A percentile compares a stretch with the other conserved stretches of the same genome.
Conservation (phyloP, 352 stramenopile species). For the Phytophthora pluvialis region DNA sequence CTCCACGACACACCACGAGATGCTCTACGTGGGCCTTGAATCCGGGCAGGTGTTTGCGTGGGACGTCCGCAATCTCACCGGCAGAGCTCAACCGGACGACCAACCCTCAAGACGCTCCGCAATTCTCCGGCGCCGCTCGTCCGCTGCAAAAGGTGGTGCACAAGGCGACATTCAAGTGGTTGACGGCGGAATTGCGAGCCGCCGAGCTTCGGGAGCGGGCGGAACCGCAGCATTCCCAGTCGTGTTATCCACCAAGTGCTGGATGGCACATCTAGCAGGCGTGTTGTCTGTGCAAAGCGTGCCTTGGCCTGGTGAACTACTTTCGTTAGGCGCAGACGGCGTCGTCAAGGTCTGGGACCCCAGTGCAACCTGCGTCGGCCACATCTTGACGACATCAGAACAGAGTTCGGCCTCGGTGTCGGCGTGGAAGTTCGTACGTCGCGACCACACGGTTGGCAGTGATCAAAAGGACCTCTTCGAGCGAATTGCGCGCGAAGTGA, state of each 20-base stretch:
- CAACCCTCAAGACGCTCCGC: conserved; percentile 21
- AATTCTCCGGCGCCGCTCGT: conserved; percentile 20
- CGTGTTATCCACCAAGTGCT: conserved; percentile 40
- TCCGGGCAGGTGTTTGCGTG: conserved; percentile 33
- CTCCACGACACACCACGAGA: background rate
- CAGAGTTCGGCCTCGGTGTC: conserved; percentile 22
- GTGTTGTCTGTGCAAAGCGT: conserved; percentile 48
- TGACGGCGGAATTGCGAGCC: background rate
- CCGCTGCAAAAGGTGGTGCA: conserved; percentile 3
- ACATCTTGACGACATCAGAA: conserved; percentile 48
- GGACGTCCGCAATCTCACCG: conserved; percentile 22
- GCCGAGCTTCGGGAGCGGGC: background rate
- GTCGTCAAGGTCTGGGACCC: conserved; percentile 62
- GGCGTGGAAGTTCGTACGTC: conserved; percentile 63
- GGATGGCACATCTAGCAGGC: conserved; percentile 48
- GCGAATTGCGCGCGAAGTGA: conserved; percentile 47
- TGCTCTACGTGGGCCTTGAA: conserved; percentile 37
- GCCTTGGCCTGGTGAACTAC: conserved; percentile 50
- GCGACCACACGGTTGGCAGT: conserved; percentile 37
- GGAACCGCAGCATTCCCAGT: conserved; percentile 11
- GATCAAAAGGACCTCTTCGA: conserved; percentile 39
- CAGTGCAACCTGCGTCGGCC: conserved; percentile 44
- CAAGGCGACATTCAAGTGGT: conserved; percentile 7
- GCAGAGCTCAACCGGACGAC: conserved; percentile 4
- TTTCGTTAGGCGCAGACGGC: conserved; percentile 52